Evolutionary conservation across 345 rosid species (phyloP), one percentile per base, ranked within the genome.

Genomic region (Salix brachista): DNA sequence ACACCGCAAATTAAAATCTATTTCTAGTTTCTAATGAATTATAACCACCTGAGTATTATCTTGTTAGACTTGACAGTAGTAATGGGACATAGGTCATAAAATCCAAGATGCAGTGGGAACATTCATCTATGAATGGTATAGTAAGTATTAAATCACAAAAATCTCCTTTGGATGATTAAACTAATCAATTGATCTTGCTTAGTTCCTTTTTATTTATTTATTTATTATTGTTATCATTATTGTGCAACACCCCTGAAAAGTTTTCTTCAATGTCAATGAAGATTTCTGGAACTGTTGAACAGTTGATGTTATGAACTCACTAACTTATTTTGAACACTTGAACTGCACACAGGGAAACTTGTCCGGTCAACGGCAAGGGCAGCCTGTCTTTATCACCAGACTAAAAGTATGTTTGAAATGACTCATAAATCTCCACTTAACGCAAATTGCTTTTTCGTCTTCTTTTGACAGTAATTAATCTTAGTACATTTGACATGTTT

Each of bases 361-460:
- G 84, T 93, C 93, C 68, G 97, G 97, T 67, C 97, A 92, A 84
- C 89, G 97, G 77, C 98, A 96, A 85, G 94, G 98, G 74, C 99
- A 96, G 81, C 99, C 97, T 61, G 97, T 96, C 77, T 93, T 93
- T 75, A 93, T 96, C 83, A 96, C 99, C 85, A 88, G 86, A 85
- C 84, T 96, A 80, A 98, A 96, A 87, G 99, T 96, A 84, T 84
- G 90, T 75, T 34, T 71, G 41, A 67, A 37, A 54, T 34, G 64
- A 67, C 28, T 39, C 13, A 52, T 69, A 39, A 69, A 37, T 41
- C 30, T n/a, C 23, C 30, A 70, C 41, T 56, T 58, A 66, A 72
- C 70, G 71, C 77, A 16, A 18, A 14, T 7, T 74, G 58, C 9
- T 58, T 32, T 42, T 79, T 79, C 72, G 67, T 54, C 71, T 75